These are phyloP conservation scores for Phtheirospermum japonicum DNA, from an alignment of 257 asterid genomes.

Conservation along the genomic window DNA sequence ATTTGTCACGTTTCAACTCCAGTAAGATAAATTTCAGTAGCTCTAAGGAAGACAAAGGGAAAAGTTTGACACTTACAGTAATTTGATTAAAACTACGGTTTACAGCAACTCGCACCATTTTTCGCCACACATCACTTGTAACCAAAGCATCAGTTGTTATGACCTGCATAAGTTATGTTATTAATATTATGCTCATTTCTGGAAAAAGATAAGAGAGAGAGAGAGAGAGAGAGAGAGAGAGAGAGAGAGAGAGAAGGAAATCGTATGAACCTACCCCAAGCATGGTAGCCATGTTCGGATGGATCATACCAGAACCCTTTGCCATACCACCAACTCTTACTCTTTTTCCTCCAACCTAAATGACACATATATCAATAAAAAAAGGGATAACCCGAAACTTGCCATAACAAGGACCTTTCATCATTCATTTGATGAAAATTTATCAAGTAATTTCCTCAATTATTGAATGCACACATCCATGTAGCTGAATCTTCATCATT, in stretches of 20 bases:
- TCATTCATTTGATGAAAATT: slow-evolving; percentile 1
- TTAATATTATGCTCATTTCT: too few species aligned
- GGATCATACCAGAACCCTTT: slow-evolving; percentile 98
- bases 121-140: slow-evolving; percentile 83
- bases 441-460: neutral
- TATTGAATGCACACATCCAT: slow-evolving; percentile 11
- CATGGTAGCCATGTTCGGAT: slow-evolving; percentile 99
- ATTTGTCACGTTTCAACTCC: neutral
- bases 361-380: slow-evolving; percentile 15
- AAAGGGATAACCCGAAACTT: slow-evolving; percentile 10
- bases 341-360: slow-evolving; percentile 69
- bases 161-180: slow-evolving; percentile 55
- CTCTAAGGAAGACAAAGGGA: slow-evolving; percentile 11
- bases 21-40: neutral
- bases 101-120: slow-evolving; percentile 86
- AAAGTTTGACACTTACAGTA: slow-evolving; percentile 52
- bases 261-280: slow-evolving; percentile 65
- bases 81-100: slow-evolving; percentile 94
- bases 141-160: slow-evolving; percentile 89
- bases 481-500: slow-evolving; percentile 11
- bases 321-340: slow-evolving; percentile 93
- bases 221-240: too few species aligned
- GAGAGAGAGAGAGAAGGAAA: slow-evolving; percentile 18
- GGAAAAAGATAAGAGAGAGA: neutral
- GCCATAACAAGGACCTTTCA: neutral